phyloP scores from a whole-genome alignment of 2,329 filamentous ascomycete genomes.

The Alternaria consortialis region DNA sequence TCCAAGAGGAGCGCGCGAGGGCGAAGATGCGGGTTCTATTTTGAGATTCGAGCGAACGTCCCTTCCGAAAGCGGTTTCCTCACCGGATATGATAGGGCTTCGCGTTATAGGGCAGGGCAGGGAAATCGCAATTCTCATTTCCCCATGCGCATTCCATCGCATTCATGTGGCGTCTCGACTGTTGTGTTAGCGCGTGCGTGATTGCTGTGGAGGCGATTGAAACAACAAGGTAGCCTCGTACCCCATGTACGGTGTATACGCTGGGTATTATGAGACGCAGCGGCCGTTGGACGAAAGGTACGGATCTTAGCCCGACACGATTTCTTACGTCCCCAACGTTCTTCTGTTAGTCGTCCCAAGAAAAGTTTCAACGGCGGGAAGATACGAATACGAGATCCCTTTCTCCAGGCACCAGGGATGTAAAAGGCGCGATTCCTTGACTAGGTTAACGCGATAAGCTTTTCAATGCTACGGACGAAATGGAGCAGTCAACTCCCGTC shows the following conservation, averaged over 20 bases:
- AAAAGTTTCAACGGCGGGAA: not conserved
- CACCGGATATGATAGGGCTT: conserved; percentile 9
- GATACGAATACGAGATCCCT: conserved; percentile 11
- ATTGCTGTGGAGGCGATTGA: conserved; percentile 7
- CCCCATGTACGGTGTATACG: conserved; percentile 10
- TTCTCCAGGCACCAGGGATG: not conserved
- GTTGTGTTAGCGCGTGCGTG: conserved; percentile 4
- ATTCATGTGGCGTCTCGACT: conserved; percentile 1
- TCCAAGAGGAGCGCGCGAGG: conserved; percentile 11
- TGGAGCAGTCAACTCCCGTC: not conserved
- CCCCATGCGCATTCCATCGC: conserved; percentile 13
- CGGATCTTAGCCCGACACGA: not conserved
- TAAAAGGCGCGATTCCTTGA: conserved; percentile 2
- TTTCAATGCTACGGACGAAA: conserved; percentile 5
- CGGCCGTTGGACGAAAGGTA: conserved; percentile 1
- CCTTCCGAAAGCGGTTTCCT: conserved; percentile 6
- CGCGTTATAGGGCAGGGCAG: not conserved
- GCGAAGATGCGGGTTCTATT: conserved; percentile 18
- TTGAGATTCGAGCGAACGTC: conserved; percentile 6
- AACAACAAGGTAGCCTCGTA: not conserved
- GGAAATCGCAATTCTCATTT: conserved; percentile 15
- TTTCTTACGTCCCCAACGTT: not conserved
- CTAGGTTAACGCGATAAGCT: not conserved
- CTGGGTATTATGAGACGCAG: not conserved
- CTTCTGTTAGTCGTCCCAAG: not conserved